Conservation (phyloP, 2,329 filamentous ascomycete genomes). For the Penicillium sp. region DNA sequence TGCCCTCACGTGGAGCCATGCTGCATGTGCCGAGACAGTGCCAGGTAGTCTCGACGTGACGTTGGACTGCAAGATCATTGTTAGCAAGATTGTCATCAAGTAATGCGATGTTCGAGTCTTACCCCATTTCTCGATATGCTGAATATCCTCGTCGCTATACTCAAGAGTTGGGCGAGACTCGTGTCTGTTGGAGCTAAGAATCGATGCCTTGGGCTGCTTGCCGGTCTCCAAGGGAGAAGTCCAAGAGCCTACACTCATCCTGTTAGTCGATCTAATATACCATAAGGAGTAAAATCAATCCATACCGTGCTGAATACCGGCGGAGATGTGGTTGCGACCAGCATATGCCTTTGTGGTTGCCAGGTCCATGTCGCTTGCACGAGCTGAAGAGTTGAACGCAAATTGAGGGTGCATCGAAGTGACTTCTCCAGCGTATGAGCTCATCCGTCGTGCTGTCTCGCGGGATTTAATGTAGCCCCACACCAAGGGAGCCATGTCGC, state of each 20-base stretch:
- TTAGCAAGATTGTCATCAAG: not conserved
- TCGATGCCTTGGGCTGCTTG: slow-evolving; percentile 49
- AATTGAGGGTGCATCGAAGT: slow-evolving; percentile 68
- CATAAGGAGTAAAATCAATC: not conserved
- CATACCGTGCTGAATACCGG: slow-evolving; percentile 69
- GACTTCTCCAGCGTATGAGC: slow-evolving; percentile 74
- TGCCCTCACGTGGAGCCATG: slow-evolving; percentile 74
- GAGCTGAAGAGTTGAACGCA: slow-evolving; percentile 66
- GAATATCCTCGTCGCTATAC: slow-evolving; percentile 57
- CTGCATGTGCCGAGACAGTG: slow-evolving; percentile 68
- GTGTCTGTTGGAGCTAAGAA: slow-evolving; percentile 65
- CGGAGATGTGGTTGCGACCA: slow-evolving; percentile 67
- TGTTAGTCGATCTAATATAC: not conserved
- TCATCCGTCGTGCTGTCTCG: slow-evolving; percentile 75
- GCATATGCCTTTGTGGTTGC: slow-evolving; percentile 74
- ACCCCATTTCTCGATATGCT: slow-evolving; percentile 65
- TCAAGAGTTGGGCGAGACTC: slow-evolving; percentile 62
- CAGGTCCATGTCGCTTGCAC: slow-evolving; percentile 71
- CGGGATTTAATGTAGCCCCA: slow-evolving; percentile 82
- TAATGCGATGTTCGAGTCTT: slow-evolving; percentile 6
- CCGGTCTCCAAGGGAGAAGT: slow-evolving; percentile 59
- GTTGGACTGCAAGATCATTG: slow-evolving; percentile 50
- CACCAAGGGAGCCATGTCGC: slow-evolving; percentile 81
- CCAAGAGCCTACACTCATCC: slow-evolving; percentile 53
- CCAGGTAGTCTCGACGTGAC: slow-evolving; percentile 75